phyloP scores from a whole-genome alignment of 306 rosid species.

The Casuarina cunninghamiana region DNA sequence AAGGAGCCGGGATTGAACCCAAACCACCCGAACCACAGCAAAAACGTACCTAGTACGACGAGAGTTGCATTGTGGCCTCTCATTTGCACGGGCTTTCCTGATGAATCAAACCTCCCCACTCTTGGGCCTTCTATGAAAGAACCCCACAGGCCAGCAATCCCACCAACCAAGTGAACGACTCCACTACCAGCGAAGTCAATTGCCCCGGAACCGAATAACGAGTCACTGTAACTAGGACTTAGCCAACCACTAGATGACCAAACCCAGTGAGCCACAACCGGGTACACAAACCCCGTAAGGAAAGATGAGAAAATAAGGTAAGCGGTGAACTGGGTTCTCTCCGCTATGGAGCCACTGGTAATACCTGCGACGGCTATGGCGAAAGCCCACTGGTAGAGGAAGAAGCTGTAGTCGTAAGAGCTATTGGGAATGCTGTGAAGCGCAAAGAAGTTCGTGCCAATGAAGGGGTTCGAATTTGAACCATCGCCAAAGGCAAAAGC shows the following conservation, averaged over 20 bases:
- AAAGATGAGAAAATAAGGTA: constrained; percentile 67
- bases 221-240: constrained; percentile 37
- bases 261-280: constrained; percentile 72
- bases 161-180: constrained; percentile 80
- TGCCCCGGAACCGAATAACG: constrained; percentile 63
- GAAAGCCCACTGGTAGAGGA: constrained; percentile 80
- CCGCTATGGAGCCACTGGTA: constrained; percentile 77
- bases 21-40: constrained; percentile 84
- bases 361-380: constrained; percentile 80
- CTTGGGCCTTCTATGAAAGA: constrained; percentile 70
- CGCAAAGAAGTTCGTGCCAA: constrained; percentile 62
- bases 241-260: constrained; percentile 82
- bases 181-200: constrained; percentile 86
- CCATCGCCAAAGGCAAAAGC: constrained; percentile 68
- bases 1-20: constrained; percentile 73
- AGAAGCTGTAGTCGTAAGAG: constrained; percentile 64
- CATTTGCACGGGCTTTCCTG: constrained; percentile 43
- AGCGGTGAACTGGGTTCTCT: constrained; percentile 68
- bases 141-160: constrained; percentile 71
- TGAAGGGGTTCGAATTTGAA: constrained; percentile 58
- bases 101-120: constrained; percentile 59
- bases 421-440: constrained; percentile 42
- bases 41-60: constrained; percentile 66
- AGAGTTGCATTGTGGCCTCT: constrained; percentile 68
- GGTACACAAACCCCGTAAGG: constrained; percentile 72